Conservation (phyloP, 208 protist genomes). For the Trichomonas vaginalis region DNA sequence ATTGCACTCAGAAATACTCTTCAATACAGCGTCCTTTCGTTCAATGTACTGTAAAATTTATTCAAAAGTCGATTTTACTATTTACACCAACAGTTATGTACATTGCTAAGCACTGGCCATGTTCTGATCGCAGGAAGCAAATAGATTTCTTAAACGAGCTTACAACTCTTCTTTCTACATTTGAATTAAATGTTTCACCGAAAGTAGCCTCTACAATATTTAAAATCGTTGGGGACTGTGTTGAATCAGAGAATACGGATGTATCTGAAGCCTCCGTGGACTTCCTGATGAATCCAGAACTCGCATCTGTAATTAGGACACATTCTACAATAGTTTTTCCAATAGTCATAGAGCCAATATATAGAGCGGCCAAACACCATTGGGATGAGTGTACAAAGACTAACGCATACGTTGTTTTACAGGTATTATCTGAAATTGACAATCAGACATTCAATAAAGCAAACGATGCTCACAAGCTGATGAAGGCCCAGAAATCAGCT, state of each 20-base stretch:
- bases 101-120: neutral
- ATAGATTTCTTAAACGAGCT: neutral
- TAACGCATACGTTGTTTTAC: neutral
- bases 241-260: neutral
- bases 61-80: neutral
- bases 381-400: conserved; percentile 8
- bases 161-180: neutral
- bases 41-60: neutral
- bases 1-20: neutral
- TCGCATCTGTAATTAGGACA: neutral
- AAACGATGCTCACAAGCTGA: neutral
- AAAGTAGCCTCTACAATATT: neutral
- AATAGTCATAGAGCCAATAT: neutral
- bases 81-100: neutral
- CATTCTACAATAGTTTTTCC: neutral
- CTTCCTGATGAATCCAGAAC: neutral
- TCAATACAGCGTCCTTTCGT: neutral
- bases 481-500: neutral
- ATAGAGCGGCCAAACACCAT: neutral
- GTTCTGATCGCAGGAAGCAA: neutral
- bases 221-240: neutral
- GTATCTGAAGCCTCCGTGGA: neutral
- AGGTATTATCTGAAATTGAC: neutral
- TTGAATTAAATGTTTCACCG: neutral
- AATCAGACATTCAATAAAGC: neutral